Conservation (phyloP, 78 protist genomes). For the Thecamonas trahens region DNA sequence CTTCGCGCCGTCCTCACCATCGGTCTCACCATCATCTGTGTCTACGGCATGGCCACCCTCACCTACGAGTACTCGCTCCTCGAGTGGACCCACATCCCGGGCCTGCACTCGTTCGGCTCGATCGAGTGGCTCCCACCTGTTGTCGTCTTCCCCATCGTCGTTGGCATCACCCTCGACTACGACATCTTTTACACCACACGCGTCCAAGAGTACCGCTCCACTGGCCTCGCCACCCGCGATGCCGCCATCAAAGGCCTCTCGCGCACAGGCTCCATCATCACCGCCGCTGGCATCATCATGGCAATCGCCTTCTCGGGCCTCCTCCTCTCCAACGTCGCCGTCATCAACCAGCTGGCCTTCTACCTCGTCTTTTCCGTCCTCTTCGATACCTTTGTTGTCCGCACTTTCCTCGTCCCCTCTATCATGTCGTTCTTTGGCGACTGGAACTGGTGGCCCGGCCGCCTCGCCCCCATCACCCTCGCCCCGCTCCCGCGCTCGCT, state of each 20-base stretch:
- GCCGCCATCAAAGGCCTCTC: conserved; percentile 26
- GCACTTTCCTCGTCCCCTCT: conserved; percentile 44
- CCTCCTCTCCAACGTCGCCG: conserved; percentile 6
- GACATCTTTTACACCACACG: conserved; percentile 44
- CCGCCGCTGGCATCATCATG: conserved; percentile 68
- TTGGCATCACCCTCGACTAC: conserved; percentile 63
- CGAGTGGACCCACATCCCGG: background rate
- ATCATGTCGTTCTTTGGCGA: conserved; percentile 16
- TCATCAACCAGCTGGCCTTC: conserved; percentile 37
- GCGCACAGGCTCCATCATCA: conserved; percentile 49
- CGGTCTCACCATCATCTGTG: conserved; percentile 1
- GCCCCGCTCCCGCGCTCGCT: no score
- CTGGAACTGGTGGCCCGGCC: conserved; percentile 48
- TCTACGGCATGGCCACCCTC: conserved; percentile 17
- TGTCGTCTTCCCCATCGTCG: conserved; percentile 31
- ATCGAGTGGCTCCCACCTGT: conserved; percentile 43
- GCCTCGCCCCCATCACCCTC: no score
- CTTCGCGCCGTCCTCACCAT: conserved; percentile 36
- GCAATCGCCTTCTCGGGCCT: conserved; percentile 59
- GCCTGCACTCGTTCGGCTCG: background rate
- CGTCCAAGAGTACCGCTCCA: conserved; percentile 16
- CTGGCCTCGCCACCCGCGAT: background rate
- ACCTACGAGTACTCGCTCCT: conserved; percentile 17
- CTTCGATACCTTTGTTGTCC: conserved; percentile 48
- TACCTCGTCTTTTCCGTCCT: conserved; percentile 36